These are phyloP conservation scores for Trichoderma koningiopsis DNA, from an alignment of 2,329 filamentous ascomycete species.

Conservation along the genomic window DNA sequence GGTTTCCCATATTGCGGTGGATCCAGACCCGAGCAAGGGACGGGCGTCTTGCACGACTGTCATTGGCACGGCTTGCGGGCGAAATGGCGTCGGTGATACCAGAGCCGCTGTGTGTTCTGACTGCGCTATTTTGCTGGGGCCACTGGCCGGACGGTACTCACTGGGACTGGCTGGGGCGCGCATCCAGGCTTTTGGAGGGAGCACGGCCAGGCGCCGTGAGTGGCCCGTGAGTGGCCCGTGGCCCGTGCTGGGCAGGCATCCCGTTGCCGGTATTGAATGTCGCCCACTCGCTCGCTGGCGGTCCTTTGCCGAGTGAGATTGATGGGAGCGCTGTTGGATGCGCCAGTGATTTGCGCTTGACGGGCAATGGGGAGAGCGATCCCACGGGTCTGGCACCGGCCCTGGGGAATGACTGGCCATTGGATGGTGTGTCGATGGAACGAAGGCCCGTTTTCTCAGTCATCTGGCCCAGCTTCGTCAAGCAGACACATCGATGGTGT, in stretches of 20 bases:
- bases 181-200: not conserved
- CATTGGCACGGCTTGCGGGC: slow-evolving; percentile 15
- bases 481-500: too few relatives aligned
- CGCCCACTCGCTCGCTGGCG: not conserved
- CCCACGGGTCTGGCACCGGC: slow-evolving; percentile 8
- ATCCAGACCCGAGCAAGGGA: slow-evolving; percentile 3
- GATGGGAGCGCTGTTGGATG: not conserved
- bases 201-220: not conserved
- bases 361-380: not conserved
- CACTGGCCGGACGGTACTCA: not conserved
- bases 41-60: slow-evolving; percentile 9
- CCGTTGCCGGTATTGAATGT: not conserved
- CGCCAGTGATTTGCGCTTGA: not conserved
- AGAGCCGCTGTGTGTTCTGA: slow-evolving; percentile 3
- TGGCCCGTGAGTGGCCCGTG: slow-evolving; percentile 3
- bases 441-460: not conserved
- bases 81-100: slow-evolving; percentile 22
- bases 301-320: not conserved
- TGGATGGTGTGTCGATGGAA: slow-evolving; percentile 13
- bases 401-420: not conserved
- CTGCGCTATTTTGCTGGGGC: slow-evolving; percentile 1
- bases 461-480: not conserved
- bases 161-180: slow-evolving; percentile 15
- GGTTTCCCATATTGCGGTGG: slow-evolving; percentile 15
- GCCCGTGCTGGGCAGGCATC: not conserved